Base-by-base conservation (phyloP, 2,329 filamentous ascomycete genomes). In the Calonectria hawksworthii region DNA sequence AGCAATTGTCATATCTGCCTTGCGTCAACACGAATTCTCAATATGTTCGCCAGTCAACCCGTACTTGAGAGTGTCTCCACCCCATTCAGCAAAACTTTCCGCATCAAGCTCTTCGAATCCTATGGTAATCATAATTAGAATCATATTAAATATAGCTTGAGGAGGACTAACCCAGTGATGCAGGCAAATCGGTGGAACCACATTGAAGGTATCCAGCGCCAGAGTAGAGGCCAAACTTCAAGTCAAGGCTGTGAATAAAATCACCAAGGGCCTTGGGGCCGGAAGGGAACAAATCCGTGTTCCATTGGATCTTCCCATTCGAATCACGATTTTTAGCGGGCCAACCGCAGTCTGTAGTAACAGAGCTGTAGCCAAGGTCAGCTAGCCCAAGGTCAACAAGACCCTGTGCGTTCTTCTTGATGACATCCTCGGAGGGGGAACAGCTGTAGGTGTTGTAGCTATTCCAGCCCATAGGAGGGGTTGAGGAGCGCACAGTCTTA, bases 281-380 rank as follows among this genome's bases (percentile, higher is more conserved):
- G 0, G 88, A 88, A 0, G 90, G 90, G 36, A 92, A 92, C 1
- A 87, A 78, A 0, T 82, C 85, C 9, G 82, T 76, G 70, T 91
- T 89, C 86, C 88, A 92, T 16, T 88, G 86, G 4, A 91, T 82
- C 26, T 84, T 84, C 2, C 87, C 88, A 13, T 90, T 82, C 0
- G 83, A 79, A 47, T 88, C 84, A 5, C 86, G 82, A 10, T 85
- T 80, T 21, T 77, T 77, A 0, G 83, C 79, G 28, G 84, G 86
- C 92, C 91, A 93, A 0, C 92, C 91, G 69, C 90, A 93, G 77
- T 93, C 92, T 0, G 88, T 86, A 0, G 89, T 91, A 38, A 92
- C 88, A 70, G 89, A 88, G 2, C 83, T 86, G 78, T 93, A 93
- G 8, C 92, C 91, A 0, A 89, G 82, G 4, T 87, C 84, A 0